Evolutionary conservation across 1,284 basidiomycete species (phyloP).

Genomic region (Ganoderma sp.): DNA sequence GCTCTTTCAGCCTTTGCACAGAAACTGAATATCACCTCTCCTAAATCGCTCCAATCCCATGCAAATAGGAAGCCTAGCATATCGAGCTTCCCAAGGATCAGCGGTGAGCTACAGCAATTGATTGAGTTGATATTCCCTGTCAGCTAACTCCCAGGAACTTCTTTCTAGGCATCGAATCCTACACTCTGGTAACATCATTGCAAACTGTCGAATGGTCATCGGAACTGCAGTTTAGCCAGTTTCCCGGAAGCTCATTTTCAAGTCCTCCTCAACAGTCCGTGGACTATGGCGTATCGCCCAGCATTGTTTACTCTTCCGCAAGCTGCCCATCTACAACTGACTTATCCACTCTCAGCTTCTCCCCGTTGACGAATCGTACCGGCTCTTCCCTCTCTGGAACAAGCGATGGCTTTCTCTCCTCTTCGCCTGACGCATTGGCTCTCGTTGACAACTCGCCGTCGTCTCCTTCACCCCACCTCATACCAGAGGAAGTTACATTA

Average conservation of each 20-base stretch:
- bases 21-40: neutral
- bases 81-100: no score
- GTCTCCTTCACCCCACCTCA: neutral
- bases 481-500: constrained; percentile 8
- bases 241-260: neutral
- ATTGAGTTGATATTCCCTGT: neutral
- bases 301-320: neutral
- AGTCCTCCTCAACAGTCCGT: neutral
- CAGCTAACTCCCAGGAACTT: neutral
- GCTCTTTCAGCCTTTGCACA: constrained; percentile 5
- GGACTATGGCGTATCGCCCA: neutral
- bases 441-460: neutral
- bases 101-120: neutral
- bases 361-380: neutral
- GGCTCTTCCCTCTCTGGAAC: constrained; percentile 1
- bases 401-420: constrained; percentile 1
- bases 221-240: neutral
- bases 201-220: neutral
- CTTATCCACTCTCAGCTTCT: neutral
- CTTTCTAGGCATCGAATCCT: neutral
- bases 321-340: constrained; percentile 2
- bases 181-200: neutral
- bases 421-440: neutral
- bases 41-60: neutral
- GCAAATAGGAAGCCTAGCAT: neutral